phyloP scores from a whole-genome alignment of 805 yeast genomes.

The Komagataella mondaviorum region DNA sequence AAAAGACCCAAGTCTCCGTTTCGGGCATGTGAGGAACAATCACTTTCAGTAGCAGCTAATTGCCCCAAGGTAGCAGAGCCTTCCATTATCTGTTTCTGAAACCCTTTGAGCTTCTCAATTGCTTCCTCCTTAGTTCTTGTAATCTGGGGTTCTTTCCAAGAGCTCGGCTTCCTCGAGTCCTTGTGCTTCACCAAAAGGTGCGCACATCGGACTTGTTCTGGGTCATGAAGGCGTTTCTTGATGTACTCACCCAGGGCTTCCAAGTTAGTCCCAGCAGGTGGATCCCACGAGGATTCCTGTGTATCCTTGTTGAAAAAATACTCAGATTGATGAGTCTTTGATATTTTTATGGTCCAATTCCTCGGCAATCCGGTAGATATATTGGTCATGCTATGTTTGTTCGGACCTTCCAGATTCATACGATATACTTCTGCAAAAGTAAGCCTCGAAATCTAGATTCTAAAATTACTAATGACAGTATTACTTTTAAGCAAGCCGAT shows the following conservation, averaged over 20 bases:
- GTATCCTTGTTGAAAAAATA: slow-evolving; percentile 66
- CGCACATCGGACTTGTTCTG: slow-evolving; percentile 62
- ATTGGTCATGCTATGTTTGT: neutral
- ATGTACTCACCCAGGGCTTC: slow-evolving; percentile 45
- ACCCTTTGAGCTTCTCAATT: slow-evolving; percentile 40
- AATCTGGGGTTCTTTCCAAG: slow-evolving; percentile 71
- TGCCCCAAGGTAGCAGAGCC: slow-evolving; percentile 60
- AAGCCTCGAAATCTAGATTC: neutral
- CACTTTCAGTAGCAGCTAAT: slow-evolving; percentile 74
- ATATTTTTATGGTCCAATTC: slow-evolving; percentile 71
- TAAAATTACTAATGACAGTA: neutral
- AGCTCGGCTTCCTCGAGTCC: slow-evolving; percentile 79
- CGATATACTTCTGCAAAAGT: neutral
- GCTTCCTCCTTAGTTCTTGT: slow-evolving; percentile 81
- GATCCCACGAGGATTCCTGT: slow-evolving; percentile 76
- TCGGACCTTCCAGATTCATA: too few species aligned
- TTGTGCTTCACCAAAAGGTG: slow-evolving; percentile 78
- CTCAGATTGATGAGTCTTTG: slow-evolving; percentile 73
- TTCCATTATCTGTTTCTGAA: slow-evolving; percentile 40
- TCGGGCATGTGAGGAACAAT: slow-evolving; percentile 73
- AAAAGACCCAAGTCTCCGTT: slow-evolving; percentile 91
- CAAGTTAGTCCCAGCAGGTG: slow-evolving; percentile 73
- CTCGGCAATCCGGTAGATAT: slow-evolving; percentile 63
- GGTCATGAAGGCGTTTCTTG: slow-evolving; percentile 28
- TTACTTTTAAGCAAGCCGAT: neutral